Percentiles rank a stretch among this genome's conserved stretches.
These are phyloP conservation scores for Pseudocercospora pini-densiflorae DNA, from an alignment of 2,329 filamentous ascomycete species.

Conservation along the genomic window DNA sequence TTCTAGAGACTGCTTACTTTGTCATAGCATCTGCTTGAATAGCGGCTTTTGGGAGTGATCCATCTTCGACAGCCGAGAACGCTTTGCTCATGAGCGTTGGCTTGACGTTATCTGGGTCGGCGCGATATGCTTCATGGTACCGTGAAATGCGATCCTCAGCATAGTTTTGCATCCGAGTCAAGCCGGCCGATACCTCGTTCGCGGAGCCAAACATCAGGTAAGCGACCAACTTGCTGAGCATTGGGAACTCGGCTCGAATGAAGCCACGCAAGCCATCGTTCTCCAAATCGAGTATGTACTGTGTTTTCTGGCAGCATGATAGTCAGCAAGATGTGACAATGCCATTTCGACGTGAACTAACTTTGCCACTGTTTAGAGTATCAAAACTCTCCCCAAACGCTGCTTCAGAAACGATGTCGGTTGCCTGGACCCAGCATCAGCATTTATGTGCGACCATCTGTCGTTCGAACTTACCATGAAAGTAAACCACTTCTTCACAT, in stretches of 20 bases:
- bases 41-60: neutral
- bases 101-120: slow-evolving; percentile 9
- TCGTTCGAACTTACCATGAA: neutral
- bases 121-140: slow-evolving; percentile 1
- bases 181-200: neutral
- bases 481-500: slow-evolving; percentile 13
- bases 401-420: slow-evolving; percentile 6
- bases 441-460: neutral
- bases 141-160: neutral
- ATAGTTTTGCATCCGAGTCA: neutral
- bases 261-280: neutral
- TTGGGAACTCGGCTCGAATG: slow-evolving; percentile 11
- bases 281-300: slow-evolving; percentile 13
- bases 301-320: slow-evolving; percentile 6
- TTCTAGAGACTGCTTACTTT: neutral
- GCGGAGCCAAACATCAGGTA: neutral
- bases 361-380: slow-evolving; percentile 10
- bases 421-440: neutral
- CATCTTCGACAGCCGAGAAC: slow-evolving; percentile 9
- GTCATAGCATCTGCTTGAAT: neutral
- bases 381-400: slow-evolving; percentile 12
- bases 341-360: neutral
- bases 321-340: neutral
- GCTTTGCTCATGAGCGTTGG: slow-evolving; percentile 13
- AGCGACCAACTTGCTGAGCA: neutral